Base-by-base conservation (phyloP, 2,329 filamentous ascomycete species). In the Nannizziopsis barbatae region DNA sequence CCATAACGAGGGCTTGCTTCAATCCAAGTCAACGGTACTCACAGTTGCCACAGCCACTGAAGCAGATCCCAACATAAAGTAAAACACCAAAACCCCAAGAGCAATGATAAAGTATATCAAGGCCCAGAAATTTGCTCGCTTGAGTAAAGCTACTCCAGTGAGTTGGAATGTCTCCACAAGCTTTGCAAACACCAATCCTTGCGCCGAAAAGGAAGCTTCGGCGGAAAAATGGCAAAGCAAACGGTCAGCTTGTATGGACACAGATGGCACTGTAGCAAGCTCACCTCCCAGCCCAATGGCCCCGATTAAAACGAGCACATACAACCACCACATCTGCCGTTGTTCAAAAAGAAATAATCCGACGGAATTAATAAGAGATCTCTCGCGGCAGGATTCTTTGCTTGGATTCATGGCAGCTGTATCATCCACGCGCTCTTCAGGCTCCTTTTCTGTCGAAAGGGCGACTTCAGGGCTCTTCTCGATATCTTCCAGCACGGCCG, bases 51-150 rank as follows among this genome's bases (percentile, higher is more conserved):
- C 62, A 2, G 66, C 60, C 45, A 72, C 73, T 14, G 68, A 68
- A 1, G 59, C 54, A 57, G 61, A 72, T 1, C 74, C 74, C 2
- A 76, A 57, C n/a, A 56, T 52, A 20, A 67, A 69, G 52, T 73
- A 77, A 31, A 63, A 68, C 3, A 66, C 37, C 0, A 67, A 60
- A 30, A 73, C 70, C 1, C 62, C 70, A 7, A 77, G 53, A 0
- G 75, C 73, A 5, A 77, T 66, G 6, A 77, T 59, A 56, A 77
- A 75, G 57, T 77, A 76, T 72, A 77, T 77, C 10, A 77, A 63
- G 0, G 72, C 65, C 60, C 69, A 76, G 56, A 76, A 75, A 53
- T 76, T 66, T 8, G 67, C 71, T 45, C 67, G 59, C 1, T 65
- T 51, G 15, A 65, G 60, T 2, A 69, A 66, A 52, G 64, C 58